These are phyloP conservation scores for Fusarium nurragi DNA, from an alignment of 2,329 filamentous ascomycete genomes.

Conservation along the genomic window DNA sequence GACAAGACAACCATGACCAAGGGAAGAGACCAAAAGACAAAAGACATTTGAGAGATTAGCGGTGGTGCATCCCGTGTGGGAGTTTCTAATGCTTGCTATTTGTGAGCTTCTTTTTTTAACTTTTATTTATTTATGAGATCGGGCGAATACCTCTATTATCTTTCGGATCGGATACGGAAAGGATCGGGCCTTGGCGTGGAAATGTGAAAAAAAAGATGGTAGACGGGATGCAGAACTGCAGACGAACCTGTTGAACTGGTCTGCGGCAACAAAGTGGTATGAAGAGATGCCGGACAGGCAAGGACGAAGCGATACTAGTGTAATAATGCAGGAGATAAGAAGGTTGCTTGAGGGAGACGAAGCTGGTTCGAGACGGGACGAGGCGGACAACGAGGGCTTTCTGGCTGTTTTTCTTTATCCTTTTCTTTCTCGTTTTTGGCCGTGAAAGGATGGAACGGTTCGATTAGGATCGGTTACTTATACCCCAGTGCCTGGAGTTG, in stretches of 20 bases:
- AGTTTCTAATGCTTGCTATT: conserved; percentile 40
- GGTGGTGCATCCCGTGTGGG: conserved; percentile 27
- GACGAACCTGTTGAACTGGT: neutral
- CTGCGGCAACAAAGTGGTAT: neutral
- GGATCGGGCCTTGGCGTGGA: conserved; percentile 28
- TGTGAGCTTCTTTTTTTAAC: conserved; percentile 21
- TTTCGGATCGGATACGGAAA: conserved; percentile 36
- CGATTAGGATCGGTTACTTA: conserved; percentile 44
- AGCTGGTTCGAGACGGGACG: conserved; percentile 26
- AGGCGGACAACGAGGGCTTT: conserved; percentile 28
- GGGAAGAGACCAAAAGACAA: conserved; percentile 28
- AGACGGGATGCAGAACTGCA: conserved; percentile 16
- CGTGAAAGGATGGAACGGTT: conserved; percentile 34
- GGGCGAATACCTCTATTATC: conserved; percentile 30
- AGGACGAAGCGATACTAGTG: conserved; percentile 7
- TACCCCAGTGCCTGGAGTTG: conserved; percentile 45
- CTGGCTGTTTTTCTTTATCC: conserved; percentile 32
- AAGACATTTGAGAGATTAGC: conserved; percentile 30
- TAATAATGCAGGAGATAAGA: conserved; percentile 40
- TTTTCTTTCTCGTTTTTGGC: conserved; percentile 16
- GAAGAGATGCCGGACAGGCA: neutral
- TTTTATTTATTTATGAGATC: conserved; percentile 23
- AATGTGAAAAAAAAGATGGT: conserved; percentile 29
- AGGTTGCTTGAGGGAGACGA: conserved; percentile 20
- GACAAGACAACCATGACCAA: too few species aligned